Percentiles rank a stretch among this genome's conserved stretches.
Conservation (phyloP, 768 basidiomycete species). For the Tubosaeta sp. region DNA sequence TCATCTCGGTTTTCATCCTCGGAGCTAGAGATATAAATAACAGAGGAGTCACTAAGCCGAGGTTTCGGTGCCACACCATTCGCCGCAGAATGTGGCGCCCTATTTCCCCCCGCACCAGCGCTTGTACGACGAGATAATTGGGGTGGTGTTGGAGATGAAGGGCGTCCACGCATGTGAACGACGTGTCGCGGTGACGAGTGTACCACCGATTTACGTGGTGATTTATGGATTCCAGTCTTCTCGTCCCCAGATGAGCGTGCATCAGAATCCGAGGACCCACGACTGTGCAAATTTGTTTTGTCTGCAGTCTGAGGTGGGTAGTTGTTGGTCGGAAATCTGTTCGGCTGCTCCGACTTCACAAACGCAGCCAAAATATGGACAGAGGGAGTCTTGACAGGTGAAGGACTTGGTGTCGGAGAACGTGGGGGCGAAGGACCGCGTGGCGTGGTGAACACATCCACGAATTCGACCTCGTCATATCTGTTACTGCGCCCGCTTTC, state of each 20-base stretch:
- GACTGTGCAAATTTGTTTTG: conserved; percentile 1
- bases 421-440: conserved; percentile 16
- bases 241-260: conserved; percentile 2
- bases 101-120: background rate
- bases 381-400: background rate
- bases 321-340: conserved; percentile 8
- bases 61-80: background rate
- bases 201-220: conserved; percentile 21
- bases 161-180: background rate
- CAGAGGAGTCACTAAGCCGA: conserved; percentile 9
- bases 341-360: background rate
- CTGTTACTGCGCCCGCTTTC: background rate
- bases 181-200: conserved; percentile 26
- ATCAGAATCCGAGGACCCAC: conserved; percentile 4
- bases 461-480: conserved; percentile 6
- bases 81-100: background rate
- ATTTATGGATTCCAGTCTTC: conserved; percentile 12
- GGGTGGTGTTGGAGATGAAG: conserved; percentile 14
- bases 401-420: conserved; percentile 21
- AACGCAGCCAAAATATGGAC: background rate
- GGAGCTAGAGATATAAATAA: conserved; percentile 27
- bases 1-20: conserved; percentile 13
- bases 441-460: conserved; percentile 23
- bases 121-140: background rate
- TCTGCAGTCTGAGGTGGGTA: background rate